A percentile compares a stretch with the other conserved stretches of the same genome.
Evolutionary conservation across 179 eudicot species (phyloP).

Genomic region (Heliamphora ciliata): DNA sequence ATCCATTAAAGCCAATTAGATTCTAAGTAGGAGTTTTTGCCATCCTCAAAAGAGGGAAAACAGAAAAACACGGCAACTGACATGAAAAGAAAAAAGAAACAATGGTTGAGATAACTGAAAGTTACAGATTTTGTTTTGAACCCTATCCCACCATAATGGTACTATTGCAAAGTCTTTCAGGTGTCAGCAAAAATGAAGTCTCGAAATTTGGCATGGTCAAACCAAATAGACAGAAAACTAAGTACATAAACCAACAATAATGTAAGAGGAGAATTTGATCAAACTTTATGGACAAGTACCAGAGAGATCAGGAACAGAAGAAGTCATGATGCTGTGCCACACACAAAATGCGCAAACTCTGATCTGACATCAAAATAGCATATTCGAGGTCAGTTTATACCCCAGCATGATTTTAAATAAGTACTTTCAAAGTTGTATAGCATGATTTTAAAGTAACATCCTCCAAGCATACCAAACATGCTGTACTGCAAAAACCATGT

Average conservation of each 20-base stretch:
- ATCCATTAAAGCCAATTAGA: background rate
- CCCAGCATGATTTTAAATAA: background rate
- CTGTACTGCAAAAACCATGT: background rate
- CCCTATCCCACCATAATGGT: background rate
- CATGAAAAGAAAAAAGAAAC: background rate
- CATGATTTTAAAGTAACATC: background rate
- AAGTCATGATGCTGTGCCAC: slow-evolving; percentile 19
- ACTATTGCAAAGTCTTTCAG: background rate
- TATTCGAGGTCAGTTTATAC: slow-evolving; percentile 3
- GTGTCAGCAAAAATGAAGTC: too few relatives aligned
- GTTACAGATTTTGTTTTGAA: too few relatives aligned
- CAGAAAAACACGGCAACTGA: background rate
- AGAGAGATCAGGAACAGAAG: slow-evolving; percentile 19
- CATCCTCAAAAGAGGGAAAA: background rate
- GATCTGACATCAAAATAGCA: slow-evolving; percentile 16
- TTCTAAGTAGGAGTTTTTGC: background rate
- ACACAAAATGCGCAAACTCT: background rate
- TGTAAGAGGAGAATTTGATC: background rate
- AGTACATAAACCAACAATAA: background rate
- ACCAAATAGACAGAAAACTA: background rate
- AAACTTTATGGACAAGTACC: slow-evolving; percentile 15
- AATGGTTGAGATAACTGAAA: too few relatives aligned
- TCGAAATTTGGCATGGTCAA: background rate
- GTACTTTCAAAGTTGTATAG: background rate
- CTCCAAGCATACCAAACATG: background rate